A percentile compares a stretch with the other conserved stretches of the same genome.
These are phyloP conservation scores for Coemansia sp. DNA, from an alignment of 192 early-diverging fungal species.

Conservation along the genomic window DNA sequence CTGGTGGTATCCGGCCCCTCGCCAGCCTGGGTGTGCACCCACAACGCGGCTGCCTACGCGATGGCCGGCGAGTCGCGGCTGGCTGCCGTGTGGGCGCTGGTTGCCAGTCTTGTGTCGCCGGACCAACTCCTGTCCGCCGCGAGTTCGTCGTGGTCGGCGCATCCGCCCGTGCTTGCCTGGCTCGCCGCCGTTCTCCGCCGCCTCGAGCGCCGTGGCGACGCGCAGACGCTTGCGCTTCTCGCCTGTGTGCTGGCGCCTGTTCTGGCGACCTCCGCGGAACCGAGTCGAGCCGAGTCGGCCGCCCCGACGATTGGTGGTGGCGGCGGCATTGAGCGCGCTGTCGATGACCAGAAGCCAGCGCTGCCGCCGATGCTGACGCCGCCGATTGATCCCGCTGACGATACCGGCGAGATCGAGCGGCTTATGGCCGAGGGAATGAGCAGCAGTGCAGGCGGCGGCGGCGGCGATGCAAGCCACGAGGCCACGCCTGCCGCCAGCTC, in stretches of 20 bases:
- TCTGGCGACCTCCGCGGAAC: background rate
- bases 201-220: slow-evolving; percentile 44
- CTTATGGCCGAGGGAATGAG: slow-evolving; percentile 43
- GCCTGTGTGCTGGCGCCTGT: slow-evolving; percentile 38
- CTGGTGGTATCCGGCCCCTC: slow-evolving; percentile 30
- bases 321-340: slow-evolving; percentile 3
- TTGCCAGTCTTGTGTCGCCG: slow-evolving; percentile 35
- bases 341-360: background rate
- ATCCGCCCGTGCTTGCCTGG: slow-evolving; percentile 38
- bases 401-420: slow-evolving; percentile 42
- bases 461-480: background rate
- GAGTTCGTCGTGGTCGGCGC: slow-evolving; percentile 9
- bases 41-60: slow-evolving; percentile 33
- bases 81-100: slow-evolving; percentile 44
- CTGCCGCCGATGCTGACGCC: slow-evolving; percentile 23
- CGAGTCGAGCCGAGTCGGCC: background rate
- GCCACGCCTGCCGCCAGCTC: slow-evolving; percentile 10
- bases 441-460: background rate
- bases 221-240: slow-evolving; percentile 52
- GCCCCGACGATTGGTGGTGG: background rate
- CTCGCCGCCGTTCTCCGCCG: slow-evolving; percentile 31
- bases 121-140: slow-evolving; percentile 1
- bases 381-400: slow-evolving; percentile 29
- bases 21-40: slow-evolving; percentile 30
- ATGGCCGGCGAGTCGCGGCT: slow-evolving; percentile 14